Evolutionary conservation across 2,329 filamentous ascomycete species (phyloP), one percentile per base, ranked within the genome.

Genomic region (Podosphaera aphanis): DNA sequence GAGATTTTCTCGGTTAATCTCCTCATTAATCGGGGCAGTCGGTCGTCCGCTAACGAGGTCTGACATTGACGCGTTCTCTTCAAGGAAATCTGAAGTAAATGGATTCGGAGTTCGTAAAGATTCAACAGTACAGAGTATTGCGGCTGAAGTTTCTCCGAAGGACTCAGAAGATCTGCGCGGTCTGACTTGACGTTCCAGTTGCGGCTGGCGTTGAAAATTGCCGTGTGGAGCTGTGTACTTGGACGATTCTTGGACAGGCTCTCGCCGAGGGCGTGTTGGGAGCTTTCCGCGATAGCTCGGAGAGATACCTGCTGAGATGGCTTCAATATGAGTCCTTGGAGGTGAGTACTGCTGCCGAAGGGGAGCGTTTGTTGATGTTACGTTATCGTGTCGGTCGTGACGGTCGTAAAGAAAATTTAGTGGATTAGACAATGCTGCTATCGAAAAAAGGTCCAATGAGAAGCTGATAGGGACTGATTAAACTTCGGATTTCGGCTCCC

Each of bases 21-120:
- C 39, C 5, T 65, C 65, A 53, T 71, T 72, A 58, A 72, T 71
- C 52, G 71, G 67, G 51, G 65, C 61, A 53, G 66, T 63, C 55
- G 69, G 66, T 51, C 68, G 65, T 56, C 67, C 67, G 58, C 74
- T 72, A 57, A 74, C 69, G 55, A 93, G 69, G 61, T 93, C 86
- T 55, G 86, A 81, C 86, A 98, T 95, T 57, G 75, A 74, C 54
- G 86, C 83, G 71, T 83, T 80, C 66, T 93, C 83, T 68, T 98
- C 90, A 49, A 78, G 71, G 54, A 78, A 65, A 62, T 93, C 85
- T 20, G 81, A 71, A 7, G 85, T 92, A 63, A 95, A 92, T 43
- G 75, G 67, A 53, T 84, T 73, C 2, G 88, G 85, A 41, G 79
- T 73, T 53, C 86, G 79, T 53, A 95, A 71, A 33, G 83, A 84